Evolutionary conservation across 768 basidiomycete species (phyloP).

Genomic region (Phlebiopsis flavidoalba): DNA sequence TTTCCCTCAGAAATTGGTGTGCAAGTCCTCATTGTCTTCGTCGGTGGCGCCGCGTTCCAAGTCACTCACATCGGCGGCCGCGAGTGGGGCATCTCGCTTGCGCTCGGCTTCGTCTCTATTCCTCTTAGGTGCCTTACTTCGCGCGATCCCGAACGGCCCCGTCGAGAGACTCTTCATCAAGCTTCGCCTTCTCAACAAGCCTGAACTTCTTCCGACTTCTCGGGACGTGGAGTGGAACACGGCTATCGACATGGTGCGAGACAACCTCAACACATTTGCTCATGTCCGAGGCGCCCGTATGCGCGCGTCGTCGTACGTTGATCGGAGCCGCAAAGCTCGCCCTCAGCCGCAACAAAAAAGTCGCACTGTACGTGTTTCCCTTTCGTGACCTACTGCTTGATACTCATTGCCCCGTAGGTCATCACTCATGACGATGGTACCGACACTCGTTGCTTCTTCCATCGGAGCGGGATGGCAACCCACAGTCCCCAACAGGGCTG

Average conservation of each 20-base stretch:
- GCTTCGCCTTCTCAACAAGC: slow-evolving; percentile 56
- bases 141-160: slow-evolving; percentile 74
- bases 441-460: slow-evolving; percentile 66
- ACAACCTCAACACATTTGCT: slow-evolving; percentile 80
- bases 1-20: slow-evolving; percentile 68
- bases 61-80: slow-evolving; percentile 73
- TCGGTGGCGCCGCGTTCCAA: slow-evolving; percentile 90
- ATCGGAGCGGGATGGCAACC: slow-evolving; percentile 64
- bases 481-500: slow-evolving; percentile 42
- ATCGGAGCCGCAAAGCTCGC: slow-evolving; percentile 66
- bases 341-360: slow-evolving; percentile 42
- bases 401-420: slow-evolving; percentile 41
- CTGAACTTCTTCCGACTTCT: slow-evolving; percentile 59
- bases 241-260: slow-evolving; percentile 77
- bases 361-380: slow-evolving; percentile 41
- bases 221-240: slow-evolving; percentile 65
- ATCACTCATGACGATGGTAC: slow-evolving; percentile 72
- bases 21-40: slow-evolving; percentile 85
- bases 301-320: slow-evolving; percentile 79
- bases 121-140: slow-evolving; percentile 80
- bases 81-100: slow-evolving; percentile 92
- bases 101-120: slow-evolving; percentile 81
- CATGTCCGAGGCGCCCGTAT: slow-evolving; percentile 86
- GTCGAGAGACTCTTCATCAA: slow-evolving; percentile 59
- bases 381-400: slow-evolving; percentile 11